Evolutionary conservation across 75 land plant genomes (phyloP).

Genomic region (Azolla pinnata): DNA sequence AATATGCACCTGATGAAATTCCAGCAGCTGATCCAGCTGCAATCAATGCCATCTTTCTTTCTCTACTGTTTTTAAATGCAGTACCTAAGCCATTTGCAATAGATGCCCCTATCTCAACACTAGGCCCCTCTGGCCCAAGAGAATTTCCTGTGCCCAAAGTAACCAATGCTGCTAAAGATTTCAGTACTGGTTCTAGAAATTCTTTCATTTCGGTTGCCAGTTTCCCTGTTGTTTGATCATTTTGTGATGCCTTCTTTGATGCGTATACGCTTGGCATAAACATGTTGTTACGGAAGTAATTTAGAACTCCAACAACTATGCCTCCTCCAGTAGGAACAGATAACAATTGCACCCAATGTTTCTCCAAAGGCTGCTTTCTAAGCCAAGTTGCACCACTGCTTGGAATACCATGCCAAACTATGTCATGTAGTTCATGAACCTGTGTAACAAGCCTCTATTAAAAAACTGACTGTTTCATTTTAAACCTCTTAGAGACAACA

Average conservation of each 20-base stretch:
- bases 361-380: conserved; percentile 53
- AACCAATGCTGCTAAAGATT: conserved; percentile 73
- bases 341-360: conserved; percentile 48
- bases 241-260: neutral
- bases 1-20: conserved; percentile 70
- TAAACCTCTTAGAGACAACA: too few relatives aligned
- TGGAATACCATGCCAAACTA: conserved; percentile 84
- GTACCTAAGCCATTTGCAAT: conserved; percentile 65
- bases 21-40: conserved; percentile 99
- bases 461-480: too few relatives aligned
- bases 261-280: neutral
- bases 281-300: conserved; percentile 26
- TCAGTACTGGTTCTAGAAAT: conserved; percentile 42
- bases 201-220: conserved; percentile 21
- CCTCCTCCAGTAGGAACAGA: conserved; percentile 79
- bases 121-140: conserved; percentile 95
- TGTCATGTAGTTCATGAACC: conserved; percentile 85
- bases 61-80: conserved; percentile 38
- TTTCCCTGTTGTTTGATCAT: neutral
- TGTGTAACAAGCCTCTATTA: conserved; percentile 20
- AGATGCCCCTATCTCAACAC: conserved; percentile 92
- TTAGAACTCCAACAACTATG: conserved; percentile 57
- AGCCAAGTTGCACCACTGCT: conserved; percentile 78
- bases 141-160: conserved; percentile 97
- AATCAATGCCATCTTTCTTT: conserved; percentile 52